These are phyloP conservation scores for Crithidia bombi DNA, from an alignment of 208 protist species.

Conservation along the genomic window DNA sequence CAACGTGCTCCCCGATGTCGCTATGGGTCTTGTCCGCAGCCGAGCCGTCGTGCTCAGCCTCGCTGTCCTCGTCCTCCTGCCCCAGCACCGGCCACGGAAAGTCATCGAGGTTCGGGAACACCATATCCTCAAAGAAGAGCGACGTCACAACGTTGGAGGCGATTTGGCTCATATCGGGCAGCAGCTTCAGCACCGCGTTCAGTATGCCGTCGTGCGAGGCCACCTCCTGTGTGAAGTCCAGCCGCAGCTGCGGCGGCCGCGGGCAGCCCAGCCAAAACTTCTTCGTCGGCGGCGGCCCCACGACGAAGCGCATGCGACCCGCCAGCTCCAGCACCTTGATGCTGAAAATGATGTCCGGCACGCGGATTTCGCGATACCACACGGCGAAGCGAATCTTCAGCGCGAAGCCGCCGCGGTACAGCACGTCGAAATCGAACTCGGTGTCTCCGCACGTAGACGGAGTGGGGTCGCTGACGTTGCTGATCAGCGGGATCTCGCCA, in stretches of 20 bases:
- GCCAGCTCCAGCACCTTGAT: slow-evolving; percentile 78
- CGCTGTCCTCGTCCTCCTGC: slow-evolving; percentile 25
- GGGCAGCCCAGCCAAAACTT: slow-evolving; percentile 80
- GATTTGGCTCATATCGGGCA: slow-evolving; percentile 78
- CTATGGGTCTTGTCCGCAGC: slow-evolving; percentile 5
- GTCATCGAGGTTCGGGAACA: slow-evolving; percentile 80
- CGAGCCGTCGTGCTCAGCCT: slow-evolving; percentile 2
- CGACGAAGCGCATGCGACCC: slow-evolving; percentile 69
- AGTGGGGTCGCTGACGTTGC: slow-evolving; percentile 58
- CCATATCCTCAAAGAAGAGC: slow-evolving; percentile 85
- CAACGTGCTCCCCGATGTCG: slow-evolving; percentile 10
- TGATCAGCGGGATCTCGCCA: slow-evolving; percentile 79
- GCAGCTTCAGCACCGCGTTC: slow-evolving; percentile 56
- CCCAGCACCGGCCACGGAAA: slow-evolving; percentile 72
- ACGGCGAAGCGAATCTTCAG: slow-evolving; percentile 74
- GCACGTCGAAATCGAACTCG: slow-evolving; percentile 84
- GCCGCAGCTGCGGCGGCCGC: slow-evolving; percentile 61
- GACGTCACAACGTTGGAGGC: slow-evolving; percentile 73
- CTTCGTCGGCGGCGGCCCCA: slow-evolving; percentile 74
- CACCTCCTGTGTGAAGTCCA: slow-evolving; percentile 83
- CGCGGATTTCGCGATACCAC: slow-evolving; percentile 59
- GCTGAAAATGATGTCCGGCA: slow-evolving; percentile 80
- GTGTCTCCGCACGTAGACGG: slow-evolving; percentile 65
- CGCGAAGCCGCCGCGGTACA: slow-evolving; percentile 81
- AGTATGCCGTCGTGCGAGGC: slow-evolving; percentile 75